Conservation (phyloP, 305 asterid genomes). For the Fraxinus sp. region DNA sequence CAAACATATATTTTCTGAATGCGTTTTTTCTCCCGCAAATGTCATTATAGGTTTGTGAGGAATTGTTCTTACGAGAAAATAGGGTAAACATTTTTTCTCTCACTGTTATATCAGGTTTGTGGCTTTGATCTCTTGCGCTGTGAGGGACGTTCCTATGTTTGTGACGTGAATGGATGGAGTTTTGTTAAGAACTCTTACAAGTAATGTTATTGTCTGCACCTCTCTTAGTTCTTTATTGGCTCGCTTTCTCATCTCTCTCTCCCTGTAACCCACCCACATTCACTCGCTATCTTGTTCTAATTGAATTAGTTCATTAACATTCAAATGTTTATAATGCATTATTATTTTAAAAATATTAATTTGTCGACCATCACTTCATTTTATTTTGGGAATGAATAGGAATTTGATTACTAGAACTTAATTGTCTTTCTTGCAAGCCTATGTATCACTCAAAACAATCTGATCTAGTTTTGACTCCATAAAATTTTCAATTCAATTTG, state of each 20-base stretch:
- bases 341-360: neutral
- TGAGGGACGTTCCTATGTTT: constrained; percentile 91
- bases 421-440: neutral
- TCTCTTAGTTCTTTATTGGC: constrained; percentile 6
- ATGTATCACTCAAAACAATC: neutral
- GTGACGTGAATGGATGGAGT: constrained; percentile 99
- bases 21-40: neutral
- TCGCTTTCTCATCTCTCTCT: neutral
- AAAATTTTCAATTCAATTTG: neutral
- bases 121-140: constrained; percentile 96
- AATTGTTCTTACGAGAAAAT: constrained; percentile 1
- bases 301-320: neutral
- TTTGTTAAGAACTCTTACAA: constrained; percentile 93
- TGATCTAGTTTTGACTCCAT: neutral
- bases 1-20: neutral
- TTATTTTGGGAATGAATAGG: neutral
- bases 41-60: constrained; percentile 1
- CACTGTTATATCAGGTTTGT: constrained; percentile 69
- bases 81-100: neutral
- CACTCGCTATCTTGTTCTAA: constrained; percentile 11
- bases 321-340: neutral
- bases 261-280: neutral
- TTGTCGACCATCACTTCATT: neutral
- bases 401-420: neutral
- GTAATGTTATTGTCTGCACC: constrained; percentile 35